These are phyloP conservation scores for Eimeria sp. DNA, from an alignment of 169 alveolate species.

Conservation along the genomic window DNA sequence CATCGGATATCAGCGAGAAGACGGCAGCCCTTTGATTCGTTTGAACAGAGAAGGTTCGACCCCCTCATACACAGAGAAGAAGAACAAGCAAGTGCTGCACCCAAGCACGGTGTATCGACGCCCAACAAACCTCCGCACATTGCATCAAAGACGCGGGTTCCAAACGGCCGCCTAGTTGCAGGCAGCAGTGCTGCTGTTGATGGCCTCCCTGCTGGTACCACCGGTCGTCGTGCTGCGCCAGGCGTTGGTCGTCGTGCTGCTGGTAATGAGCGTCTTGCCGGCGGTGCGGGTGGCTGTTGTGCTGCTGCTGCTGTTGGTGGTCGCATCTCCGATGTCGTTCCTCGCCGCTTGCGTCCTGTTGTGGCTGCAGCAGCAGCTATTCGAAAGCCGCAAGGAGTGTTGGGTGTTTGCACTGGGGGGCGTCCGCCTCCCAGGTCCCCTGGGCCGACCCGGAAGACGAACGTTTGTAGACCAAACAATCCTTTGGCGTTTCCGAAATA, in stretches of 20 bases:
- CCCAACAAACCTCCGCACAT: background rate
- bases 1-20: background rate
- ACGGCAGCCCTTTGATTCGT: conserved; percentile 72
- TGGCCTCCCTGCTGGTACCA: background rate
- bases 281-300: background rate
- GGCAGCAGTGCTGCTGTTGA: background rate
- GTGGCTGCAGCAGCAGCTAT: background rate
- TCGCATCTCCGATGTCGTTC: background rate
- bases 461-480: conserved; percentile 48
- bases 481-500: conserved; percentile 74
- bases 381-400: background rate
- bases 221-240: too few species aligned
- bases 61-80: conserved; percentile 61
- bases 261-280: background rate
- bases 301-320: background rate
- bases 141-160: background rate
- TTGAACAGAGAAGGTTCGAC: conserved; percentile 73
- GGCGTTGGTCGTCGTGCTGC: background rate
- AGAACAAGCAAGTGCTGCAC: background rate
- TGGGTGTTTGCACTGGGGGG: background rate
- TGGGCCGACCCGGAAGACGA: conserved; percentile 13
- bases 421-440: background rate
- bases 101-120: background rate
- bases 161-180: background rate
- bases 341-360: background rate